Percentiles rank a stretch among this genome's conserved stretches.
Evolutionary conservation across 179 eudicot species (phyloP).

Genomic region (Vitellaria paradoxa): DNA sequence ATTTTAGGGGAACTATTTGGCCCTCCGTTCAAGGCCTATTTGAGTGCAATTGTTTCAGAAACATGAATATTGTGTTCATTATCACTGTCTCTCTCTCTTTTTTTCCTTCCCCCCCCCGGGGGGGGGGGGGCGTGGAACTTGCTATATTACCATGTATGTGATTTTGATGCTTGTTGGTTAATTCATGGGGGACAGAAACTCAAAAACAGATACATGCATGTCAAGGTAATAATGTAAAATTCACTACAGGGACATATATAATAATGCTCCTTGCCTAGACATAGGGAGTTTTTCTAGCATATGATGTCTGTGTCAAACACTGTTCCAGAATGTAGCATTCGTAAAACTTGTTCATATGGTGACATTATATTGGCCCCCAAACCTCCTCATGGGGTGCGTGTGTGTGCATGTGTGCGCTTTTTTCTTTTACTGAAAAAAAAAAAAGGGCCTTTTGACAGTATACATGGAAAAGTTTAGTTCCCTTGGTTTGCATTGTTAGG

Average conservation of each 20-base stretch:
- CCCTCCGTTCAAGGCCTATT: too few species aligned
- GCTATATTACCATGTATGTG: neutral
- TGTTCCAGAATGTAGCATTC: neutral
- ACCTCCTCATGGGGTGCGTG: neutral
- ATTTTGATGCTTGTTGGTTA: too few species aligned
- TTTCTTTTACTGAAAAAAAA: neutral
- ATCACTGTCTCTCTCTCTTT: too few species aligned
- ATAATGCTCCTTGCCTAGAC: neutral
- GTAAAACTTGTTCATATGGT: neutral
- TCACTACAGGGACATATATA: neutral
- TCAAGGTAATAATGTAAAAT: neutral
- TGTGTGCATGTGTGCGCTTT: too few species aligned
- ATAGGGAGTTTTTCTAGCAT: neutral
- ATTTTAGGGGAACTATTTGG: too few species aligned
- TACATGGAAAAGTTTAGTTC: neutral
- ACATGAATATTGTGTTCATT: neutral
- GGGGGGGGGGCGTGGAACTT: neutral
- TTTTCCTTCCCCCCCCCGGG: too few species aligned
- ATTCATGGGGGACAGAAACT: neutral
- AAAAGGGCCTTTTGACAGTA: neutral
- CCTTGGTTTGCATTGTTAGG: conserved; percentile 4
- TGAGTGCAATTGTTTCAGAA: neutral
- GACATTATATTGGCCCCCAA: neutral
- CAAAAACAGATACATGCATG: neutral
- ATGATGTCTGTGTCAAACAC: neutral